These are phyloP conservation scores for Boechera stricta DNA, from an alignment of 345 rosid genomes.

Conservation along the genomic window DNA sequence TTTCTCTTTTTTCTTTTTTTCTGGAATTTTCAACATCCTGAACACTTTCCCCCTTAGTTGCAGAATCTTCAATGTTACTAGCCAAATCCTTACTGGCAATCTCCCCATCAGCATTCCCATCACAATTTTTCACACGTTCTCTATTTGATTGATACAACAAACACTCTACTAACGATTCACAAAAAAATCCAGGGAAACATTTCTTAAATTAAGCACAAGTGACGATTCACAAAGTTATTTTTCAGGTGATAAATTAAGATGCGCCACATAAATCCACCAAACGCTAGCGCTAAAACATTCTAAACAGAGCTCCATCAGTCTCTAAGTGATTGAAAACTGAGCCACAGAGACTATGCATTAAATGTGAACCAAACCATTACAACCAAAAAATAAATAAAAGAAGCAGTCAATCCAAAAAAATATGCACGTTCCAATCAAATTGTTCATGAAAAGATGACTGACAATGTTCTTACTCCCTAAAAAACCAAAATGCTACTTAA, in stretches of 20 bases:
- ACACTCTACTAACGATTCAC: background rate
- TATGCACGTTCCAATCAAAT: background rate
- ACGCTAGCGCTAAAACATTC: background rate
- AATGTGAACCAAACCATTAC: background rate
- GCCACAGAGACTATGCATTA: background rate
- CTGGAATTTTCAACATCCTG: background rate
- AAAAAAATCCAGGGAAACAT: background rate
- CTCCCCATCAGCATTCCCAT: constrained; percentile 26
- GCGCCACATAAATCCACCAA: constrained; percentile 11
- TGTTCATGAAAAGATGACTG: background rate
- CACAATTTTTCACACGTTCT: background rate
- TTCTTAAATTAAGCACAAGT: constrained; percentile 13
- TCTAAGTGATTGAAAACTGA: background rate
- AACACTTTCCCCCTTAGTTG: background rate
- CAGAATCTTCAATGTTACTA: constrained; percentile 16
- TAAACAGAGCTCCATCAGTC: background rate
- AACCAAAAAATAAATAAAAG: background rate
- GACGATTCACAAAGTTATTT: background rate
- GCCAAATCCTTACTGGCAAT: constrained; percentile 15
- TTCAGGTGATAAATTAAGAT: background rate
- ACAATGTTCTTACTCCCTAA: background rate
- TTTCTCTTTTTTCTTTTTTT: background rate
- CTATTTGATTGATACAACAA: constrained; percentile 16
- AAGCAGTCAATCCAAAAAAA: background rate
- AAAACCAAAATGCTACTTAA: background rate